phyloP scores from a whole-genome alignment of 1,139 yeast genomes.

The Kluyveromyces marxianus region DNA sequence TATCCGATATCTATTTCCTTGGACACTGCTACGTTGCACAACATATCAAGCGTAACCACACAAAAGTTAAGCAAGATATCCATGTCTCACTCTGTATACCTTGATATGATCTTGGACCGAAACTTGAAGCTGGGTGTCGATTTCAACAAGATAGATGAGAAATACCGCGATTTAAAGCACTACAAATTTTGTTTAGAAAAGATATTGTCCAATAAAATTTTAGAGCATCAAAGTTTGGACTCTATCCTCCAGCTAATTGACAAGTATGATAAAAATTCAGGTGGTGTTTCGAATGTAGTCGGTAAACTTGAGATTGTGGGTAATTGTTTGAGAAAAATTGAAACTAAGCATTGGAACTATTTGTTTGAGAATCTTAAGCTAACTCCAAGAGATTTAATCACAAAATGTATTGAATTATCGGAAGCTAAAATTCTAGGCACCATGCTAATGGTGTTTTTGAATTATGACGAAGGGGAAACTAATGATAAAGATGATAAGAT shows the following conservation, averaged over 20 bases:
- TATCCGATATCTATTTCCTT: slow-evolving; percentile 27
- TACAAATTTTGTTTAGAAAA: slow-evolving; percentile 28
- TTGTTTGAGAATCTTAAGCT: slow-evolving; percentile 38
- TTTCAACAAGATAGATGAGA: slow-evolving; percentile 15
- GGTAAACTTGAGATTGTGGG: slow-evolving; percentile 43
- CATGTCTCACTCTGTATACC: slow-evolving; percentile 23
- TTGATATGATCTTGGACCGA: slow-evolving; percentile 23
- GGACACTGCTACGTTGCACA: slow-evolving; percentile 23
- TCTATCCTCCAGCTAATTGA: slow-evolving; percentile 40
- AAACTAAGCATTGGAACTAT: slow-evolving; percentile 51
- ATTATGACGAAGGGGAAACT: slow-evolving; percentile 28
- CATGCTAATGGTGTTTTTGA: slow-evolving; percentile 39
- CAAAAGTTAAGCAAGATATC: slow-evolving; percentile 15
- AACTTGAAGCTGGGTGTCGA: slow-evolving; percentile 13
- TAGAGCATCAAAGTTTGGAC: slow-evolving; percentile 39
- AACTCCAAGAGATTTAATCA: slow-evolving; percentile 35
- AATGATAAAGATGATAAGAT: neutral
- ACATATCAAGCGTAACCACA: slow-evolving; percentile 20
- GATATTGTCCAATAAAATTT: slow-evolving; percentile 30
- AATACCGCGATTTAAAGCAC: slow-evolving; percentile 20
- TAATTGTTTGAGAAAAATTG: slow-evolving; percentile 60
- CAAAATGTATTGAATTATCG: slow-evolving; percentile 33
- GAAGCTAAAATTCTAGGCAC: slow-evolving; percentile 41
- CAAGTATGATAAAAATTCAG: slow-evolving; percentile 16
- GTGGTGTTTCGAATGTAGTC: slow-evolving; percentile 14